Evolutionary conservation across 176 grass and related monocot genomes (phyloP).

Genomic region (Rhipidocladum racemiflorum): DNA sequence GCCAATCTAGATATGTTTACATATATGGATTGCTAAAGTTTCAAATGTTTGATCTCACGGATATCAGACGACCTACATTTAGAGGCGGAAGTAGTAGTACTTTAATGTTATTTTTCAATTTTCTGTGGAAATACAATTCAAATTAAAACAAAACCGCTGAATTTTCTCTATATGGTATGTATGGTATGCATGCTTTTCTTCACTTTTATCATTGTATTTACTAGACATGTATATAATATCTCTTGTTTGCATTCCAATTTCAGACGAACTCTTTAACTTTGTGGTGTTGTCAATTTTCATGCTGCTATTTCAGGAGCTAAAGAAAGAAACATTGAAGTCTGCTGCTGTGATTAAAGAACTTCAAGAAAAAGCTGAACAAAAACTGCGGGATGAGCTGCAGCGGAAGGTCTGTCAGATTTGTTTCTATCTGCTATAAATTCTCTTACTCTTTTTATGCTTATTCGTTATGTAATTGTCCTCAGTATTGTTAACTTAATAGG

Average conservation of each 20-base stretch:
- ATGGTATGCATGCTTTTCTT: constrained; percentile 11
- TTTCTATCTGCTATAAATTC: constrained; percentile 1
- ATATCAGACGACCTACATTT: neutral
- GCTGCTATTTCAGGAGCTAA: constrained; percentile 67
- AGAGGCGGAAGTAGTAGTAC: neutral
- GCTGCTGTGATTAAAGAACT: constrained; percentile 58
- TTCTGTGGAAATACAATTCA: constrained; percentile 2
- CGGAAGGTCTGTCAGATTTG: constrained; percentile 52
- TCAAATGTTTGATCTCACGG: neutral
- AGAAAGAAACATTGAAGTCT: constrained; percentile 76
- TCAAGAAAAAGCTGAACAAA: constrained; percentile 72
- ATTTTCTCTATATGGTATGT: neutral
- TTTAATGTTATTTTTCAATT: neutral
- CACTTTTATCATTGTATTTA: neutral
- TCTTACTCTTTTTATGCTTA: neutral
- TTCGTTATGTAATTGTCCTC: constrained; percentile 12
- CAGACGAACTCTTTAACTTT: neutral
- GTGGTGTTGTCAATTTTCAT: constrained; percentile 29
- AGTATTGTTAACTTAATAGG: constrained; percentile 41
- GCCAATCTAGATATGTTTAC: neutral
- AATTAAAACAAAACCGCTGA: neutral
- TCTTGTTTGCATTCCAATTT: constrained; percentile 21
- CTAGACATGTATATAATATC: neutral
- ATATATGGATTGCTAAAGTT: neutral
- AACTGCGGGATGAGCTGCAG: constrained; percentile 64